Base-by-base conservation (phyloP, 495 filamentous ascomycete species). In the Penicillium goetzii region DNA sequence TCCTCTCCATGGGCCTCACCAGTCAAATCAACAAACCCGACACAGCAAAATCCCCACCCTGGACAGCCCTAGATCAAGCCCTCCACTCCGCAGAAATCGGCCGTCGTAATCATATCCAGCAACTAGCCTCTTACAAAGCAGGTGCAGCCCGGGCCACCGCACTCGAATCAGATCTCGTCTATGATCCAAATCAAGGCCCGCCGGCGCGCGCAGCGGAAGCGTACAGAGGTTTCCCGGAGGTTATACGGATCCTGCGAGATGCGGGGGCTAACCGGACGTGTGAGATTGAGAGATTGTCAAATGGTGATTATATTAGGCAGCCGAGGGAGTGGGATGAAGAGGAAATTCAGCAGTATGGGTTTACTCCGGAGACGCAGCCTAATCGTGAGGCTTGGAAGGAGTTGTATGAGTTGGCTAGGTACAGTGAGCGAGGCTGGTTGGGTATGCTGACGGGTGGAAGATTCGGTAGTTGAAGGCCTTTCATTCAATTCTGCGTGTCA, bases 31-130 rank as follows among this genome's bases (percentile, higher is more conserved):
- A 66, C 36, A 43, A 59, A 3, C 55, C 51, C 9, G 38, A 58
- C 6, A 53, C 26, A 23, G 21, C 60, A 36, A 66, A 59, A 51
- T 59, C 59, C 10, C 45, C 59, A 30, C 64, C 54, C 12, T 45
- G 54, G 59, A 62, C 59, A 15, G 41, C 64, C 33, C 49, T 66
- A 10, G 64, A 66, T 23, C 59, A 62, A 19, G 64, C 64, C 40
- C 64, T 66, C 3, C 56, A 62, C 34, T 41, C 36, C 1, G 64
- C 59, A 2, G 64, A 66, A 30, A 1, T 62, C 9, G 59, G 54
- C 34, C 64, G 64, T 8, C 64, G 64, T 21, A 12, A 15, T 3
- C 64, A 66, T 32, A 62, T 66, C 26, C 32, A 58, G 17, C 58
- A 41, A 14, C 38, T 66, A 19, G 51, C 59, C 5, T 59, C 64